Percentiles rank a stretch among this genome's conserved stretches.
These are phyloP conservation scores for Poa annua DNA, from an alignment of 176 grass and related monocot genomes.

Conservation along the genomic window DNA sequence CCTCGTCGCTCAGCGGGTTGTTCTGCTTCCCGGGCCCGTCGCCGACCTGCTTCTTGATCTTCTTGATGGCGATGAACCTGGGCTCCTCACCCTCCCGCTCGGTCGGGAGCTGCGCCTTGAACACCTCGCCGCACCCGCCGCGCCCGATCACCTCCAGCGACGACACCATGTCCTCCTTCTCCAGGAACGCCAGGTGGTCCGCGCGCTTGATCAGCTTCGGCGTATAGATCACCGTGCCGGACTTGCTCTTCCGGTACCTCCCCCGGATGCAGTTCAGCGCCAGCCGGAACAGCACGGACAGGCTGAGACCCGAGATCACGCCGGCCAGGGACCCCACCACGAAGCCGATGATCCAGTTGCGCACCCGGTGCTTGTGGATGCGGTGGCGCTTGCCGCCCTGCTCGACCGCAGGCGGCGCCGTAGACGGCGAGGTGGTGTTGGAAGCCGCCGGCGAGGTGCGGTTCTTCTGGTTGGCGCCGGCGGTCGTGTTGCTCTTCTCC, in stretches of 20 bases:
- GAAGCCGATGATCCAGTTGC: conserved; percentile 74
- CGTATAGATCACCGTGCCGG: conserved; percentile 67
- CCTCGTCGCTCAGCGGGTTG: conserved; percentile 57
- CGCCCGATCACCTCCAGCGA: conserved; percentile 67
- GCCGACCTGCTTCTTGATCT: conserved; percentile 47
- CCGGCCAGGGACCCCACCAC: conserved; percentile 52
- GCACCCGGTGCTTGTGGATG: conserved; percentile 40
- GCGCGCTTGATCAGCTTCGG: conserved; percentile 60
- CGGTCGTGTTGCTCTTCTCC: conserved; percentile 18
- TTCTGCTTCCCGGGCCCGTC: conserved; percentile 2
- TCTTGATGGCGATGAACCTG: conserved; percentile 75
- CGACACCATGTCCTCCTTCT: conserved; percentile 63
- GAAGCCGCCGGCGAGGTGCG: neutral
- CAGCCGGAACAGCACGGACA: conserved; percentile 59
- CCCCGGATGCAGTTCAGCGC: conserved; percentile 67
- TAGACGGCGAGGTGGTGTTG: neutral
- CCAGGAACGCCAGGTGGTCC: conserved; percentile 73
- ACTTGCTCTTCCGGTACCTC: conserved; percentile 35
- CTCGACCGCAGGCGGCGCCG: neutral
- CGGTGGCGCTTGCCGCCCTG: neutral
- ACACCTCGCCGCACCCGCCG: conserved; percentile 90
- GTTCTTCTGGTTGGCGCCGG: conserved; percentile 16
- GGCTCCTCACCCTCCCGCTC: conserved; percentile 24
- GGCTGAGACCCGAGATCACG: conserved; percentile 46
- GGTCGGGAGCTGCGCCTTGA: conserved; percentile 56